These are phyloP conservation scores for Neofusicoccum ribis DNA, from an alignment of 2,329 filamentous ascomycete genomes.

Conservation along the genomic window DNA sequence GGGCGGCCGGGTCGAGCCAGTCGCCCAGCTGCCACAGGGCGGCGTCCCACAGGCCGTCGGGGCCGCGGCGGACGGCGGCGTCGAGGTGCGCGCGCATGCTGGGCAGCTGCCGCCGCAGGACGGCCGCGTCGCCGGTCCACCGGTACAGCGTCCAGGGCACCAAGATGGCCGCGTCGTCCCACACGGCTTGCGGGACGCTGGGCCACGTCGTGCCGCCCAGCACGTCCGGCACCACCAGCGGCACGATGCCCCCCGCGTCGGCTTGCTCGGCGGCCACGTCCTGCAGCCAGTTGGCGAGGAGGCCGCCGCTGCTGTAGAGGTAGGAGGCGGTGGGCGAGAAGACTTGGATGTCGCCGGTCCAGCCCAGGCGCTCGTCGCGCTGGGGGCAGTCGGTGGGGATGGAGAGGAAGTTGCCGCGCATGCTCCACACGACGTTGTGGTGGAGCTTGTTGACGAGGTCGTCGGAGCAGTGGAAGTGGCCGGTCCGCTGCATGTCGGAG, in stretches of 20 bases:
- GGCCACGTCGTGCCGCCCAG: slow-evolving; percentile 1
- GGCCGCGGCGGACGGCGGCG: slow-evolving; percentile 32
- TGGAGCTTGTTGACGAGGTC: slow-evolving; percentile 55
- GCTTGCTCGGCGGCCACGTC: slow-evolving; percentile 46
- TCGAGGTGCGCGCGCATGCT: slow-evolving; percentile 42
- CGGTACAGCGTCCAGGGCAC: slow-evolving; percentile 39
- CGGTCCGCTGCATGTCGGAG: slow-evolving; percentile 54
- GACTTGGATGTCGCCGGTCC: slow-evolving; percentile 55
- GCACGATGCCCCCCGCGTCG: slow-evolving; percentile 24
- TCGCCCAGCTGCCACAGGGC: slow-evolving; percentile 40
- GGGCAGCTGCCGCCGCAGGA: slow-evolving; percentile 38
- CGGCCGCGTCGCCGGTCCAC: slow-evolving; percentile 34
- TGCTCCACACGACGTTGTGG: slow-evolving; percentile 57
- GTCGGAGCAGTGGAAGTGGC: slow-evolving; percentile 56
- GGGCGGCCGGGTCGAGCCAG: slow-evolving; percentile 45
- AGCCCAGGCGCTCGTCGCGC: slow-evolving; percentile 56
- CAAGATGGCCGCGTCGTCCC: slow-evolving; percentile 42
- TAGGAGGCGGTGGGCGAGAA: slow-evolving; percentile 56
- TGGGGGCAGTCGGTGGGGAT: slow-evolving; percentile 61
- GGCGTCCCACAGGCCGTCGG: slow-evolving; percentile 38
- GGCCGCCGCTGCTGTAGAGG: slow-evolving; percentile 54
- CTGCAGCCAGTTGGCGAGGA: slow-evolving; percentile 53
- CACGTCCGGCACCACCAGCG: slow-evolving; percentile 26
- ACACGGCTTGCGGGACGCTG: slow-evolving; percentile 33
- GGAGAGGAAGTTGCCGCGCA: slow-evolving; percentile 60